Base-by-base conservation (phyloP, 371 early-diverging fungal genomes). In the Dichotomocladium elegans region DNA sequence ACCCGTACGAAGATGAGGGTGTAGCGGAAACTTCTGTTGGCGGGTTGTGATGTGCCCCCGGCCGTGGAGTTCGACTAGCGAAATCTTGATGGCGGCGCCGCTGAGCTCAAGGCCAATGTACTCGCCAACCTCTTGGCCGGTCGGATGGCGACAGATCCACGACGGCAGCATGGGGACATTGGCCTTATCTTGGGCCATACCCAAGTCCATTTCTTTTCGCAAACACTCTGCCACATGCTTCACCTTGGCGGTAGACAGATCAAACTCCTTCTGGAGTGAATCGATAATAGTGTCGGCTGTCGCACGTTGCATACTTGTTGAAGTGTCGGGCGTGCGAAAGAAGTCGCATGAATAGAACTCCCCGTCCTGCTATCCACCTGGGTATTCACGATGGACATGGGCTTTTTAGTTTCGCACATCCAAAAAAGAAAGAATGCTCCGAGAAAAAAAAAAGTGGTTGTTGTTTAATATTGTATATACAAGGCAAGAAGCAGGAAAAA, bases 31-130 rank as follows among this genome's bases (percentile, higher is more conserved):
- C 70, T 94, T 93, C 56, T 85, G 80, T 64, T 94, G 94, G 21
- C 69, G 77, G 14, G 83, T 65, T 1, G 55, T 63, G 25, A 86
- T 71, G 15, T 75, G 64, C 31, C 90, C 85, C 59, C 79, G 68
- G 25, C 94, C 94, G 45, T 84, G 76, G 8, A 96, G 77, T 34
- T 63, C 73, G n/a, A 96, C 89, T 45, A 86, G 81, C 64, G 91
- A 92, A 8, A 96, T 88, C 22, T 96, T 83, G 51, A 96, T 76
- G 61, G 91, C 87, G 26, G 95, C 86, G 19, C 74, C 96, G 47
- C 94, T 96, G 15, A 98, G 71, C 63, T 98, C 98, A 34, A 98
- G 74, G 12, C 94, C 94, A 43, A 96, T 72, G 66, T 80, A 93
- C 31, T 85, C 81, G 35, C 95, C 96, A 11, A 68, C 79, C 64